phyloP scores from a whole-genome alignment of 768 basidiomycete genomes.

The Suillus occidentalis region DNA sequence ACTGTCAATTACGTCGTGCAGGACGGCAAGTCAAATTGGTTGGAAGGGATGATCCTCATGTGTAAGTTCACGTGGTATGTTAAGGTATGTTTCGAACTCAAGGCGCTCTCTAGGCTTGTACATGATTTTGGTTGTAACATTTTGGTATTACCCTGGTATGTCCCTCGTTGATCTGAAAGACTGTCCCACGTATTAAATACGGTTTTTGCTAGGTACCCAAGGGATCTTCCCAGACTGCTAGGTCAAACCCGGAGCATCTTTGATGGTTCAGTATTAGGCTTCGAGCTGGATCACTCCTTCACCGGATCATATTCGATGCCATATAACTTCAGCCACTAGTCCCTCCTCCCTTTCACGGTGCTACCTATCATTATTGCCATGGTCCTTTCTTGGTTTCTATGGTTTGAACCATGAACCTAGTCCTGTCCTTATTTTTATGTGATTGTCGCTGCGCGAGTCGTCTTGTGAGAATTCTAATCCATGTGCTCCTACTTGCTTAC shows the following conservation, averaged over 20 bases:
- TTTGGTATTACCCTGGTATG: constrained; percentile 56
- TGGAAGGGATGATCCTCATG: constrained; percentile 80
- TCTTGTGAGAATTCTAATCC: background rate
- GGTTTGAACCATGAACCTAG: background rate
- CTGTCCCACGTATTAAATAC: background rate
- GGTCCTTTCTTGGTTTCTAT: background rate
- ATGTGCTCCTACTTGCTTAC: background rate
- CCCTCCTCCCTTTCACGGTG: too few relatives aligned
- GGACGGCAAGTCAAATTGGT: constrained; percentile 90
- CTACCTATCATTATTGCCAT: background rate
- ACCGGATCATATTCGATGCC: background rate
- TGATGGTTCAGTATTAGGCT: background rate
- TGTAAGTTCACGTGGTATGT: constrained; percentile 35
- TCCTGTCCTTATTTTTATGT: background rate
- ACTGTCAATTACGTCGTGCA: constrained; percentile 84
- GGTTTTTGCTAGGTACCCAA: background rate
- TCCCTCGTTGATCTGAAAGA: background rate
- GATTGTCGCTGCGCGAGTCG: background rate
- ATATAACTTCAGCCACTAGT: background rate
- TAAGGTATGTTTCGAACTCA: background rate
- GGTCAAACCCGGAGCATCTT: background rate
- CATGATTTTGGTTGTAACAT: constrained; percentile 53
- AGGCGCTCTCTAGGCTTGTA: constrained; percentile 43
- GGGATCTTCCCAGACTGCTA: constrained; percentile 2
- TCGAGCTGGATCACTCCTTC: background rate